Conservation (phyloP, 768 basidiomycete genomes). For the Dioszegia aurantiaca region DNA sequence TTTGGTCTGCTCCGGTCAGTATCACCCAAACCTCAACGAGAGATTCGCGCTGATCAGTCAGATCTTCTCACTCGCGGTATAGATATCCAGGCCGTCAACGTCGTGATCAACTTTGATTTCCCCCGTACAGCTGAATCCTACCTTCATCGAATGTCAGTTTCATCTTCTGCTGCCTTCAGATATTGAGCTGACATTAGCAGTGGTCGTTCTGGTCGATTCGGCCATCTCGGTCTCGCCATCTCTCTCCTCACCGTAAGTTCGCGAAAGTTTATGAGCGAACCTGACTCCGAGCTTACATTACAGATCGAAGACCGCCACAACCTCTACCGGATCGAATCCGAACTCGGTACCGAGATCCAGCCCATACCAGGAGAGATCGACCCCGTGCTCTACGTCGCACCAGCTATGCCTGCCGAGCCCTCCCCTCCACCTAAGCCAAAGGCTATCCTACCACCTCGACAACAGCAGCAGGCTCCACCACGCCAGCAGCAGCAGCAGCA, state of each 20-base stretch:
- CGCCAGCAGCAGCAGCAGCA: neutral
- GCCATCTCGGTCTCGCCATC: conserved; percentile 94
- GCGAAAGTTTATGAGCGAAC: neutral
- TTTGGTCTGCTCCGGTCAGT: conserved; percentile 74
- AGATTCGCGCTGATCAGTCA: conserved; percentile 5
- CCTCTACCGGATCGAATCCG: conserved; percentile 95
- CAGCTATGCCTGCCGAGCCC: conserved; percentile 53
- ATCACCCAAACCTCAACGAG: neutral
- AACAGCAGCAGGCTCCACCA: neutral
- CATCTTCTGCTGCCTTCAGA: neutral
- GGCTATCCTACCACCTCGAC: neutral
- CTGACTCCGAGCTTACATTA: conserved; percentile 4
- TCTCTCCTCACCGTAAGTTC: conserved; percentile 74
- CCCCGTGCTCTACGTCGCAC: conserved; percentile 87
- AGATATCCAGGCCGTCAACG: conserved; percentile 99
- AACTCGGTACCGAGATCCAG: conserved; percentile 95
- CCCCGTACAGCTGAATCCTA: conserved; percentile 99
- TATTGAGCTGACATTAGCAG: conserved; percentile 21
- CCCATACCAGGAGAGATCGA: conserved; percentile 91
- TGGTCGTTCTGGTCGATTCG: conserved; percentile 95
- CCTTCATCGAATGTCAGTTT: conserved; percentile 74
- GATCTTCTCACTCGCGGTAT: conserved; percentile 98
- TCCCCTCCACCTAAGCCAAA: conserved; percentile 20
- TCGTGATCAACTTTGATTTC: conserved; percentile 99
- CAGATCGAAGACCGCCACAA: conserved; percentile 93